Evolutionary conservation across 202 grass and related monocot species (phyloP).

Genomic region (Panicum hallii): DNA sequence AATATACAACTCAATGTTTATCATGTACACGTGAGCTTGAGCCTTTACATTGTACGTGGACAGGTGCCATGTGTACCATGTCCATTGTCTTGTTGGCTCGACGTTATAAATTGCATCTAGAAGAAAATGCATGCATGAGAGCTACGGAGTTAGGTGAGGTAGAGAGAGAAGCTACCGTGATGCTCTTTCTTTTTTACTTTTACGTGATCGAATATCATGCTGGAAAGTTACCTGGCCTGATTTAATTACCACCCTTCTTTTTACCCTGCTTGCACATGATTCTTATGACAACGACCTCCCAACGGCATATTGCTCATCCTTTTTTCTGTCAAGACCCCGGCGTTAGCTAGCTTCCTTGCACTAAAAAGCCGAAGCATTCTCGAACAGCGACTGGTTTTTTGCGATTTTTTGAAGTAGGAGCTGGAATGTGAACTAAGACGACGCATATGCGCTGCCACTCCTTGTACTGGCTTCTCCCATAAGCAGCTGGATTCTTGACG

Average conservation of each 20-base stretch:
- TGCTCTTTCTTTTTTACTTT: not conserved
- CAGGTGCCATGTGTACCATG: not conserved
- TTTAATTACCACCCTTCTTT: not conserved
- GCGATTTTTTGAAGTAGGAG: not conserved
- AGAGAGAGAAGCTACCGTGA: slow-evolving; percentile 42
- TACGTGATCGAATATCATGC: not conserved
- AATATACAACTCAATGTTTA: no score
- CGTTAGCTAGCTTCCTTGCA: not conserved
- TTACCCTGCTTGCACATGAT: slow-evolving; percentile 22
- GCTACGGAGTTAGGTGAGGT: slow-evolving; percentile 36
- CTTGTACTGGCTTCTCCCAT: not conserved
- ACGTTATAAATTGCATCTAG: slow-evolving; percentile 2
- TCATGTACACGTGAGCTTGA: no score
- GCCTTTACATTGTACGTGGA: not conserved
- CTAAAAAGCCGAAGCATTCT: not conserved
- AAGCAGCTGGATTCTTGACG: slow-evolving; percentile 12
- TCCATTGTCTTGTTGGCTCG: not conserved
- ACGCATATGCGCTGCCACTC: not conserved
- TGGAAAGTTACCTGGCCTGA: slow-evolving; percentile 13
- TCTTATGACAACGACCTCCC: slow-evolving; percentile 35
- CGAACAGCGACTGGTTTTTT: not conserved
- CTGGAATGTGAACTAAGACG: not conserved
- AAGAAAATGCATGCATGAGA: not conserved
- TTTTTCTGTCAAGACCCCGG: not conserved
- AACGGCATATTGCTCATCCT: slow-evolving; percentile 9